These are phyloP conservation scores for Fusarium nisikadoi DNA, from an alignment of 2,329 filamentous ascomycete species.

Conservation along the genomic window DNA sequence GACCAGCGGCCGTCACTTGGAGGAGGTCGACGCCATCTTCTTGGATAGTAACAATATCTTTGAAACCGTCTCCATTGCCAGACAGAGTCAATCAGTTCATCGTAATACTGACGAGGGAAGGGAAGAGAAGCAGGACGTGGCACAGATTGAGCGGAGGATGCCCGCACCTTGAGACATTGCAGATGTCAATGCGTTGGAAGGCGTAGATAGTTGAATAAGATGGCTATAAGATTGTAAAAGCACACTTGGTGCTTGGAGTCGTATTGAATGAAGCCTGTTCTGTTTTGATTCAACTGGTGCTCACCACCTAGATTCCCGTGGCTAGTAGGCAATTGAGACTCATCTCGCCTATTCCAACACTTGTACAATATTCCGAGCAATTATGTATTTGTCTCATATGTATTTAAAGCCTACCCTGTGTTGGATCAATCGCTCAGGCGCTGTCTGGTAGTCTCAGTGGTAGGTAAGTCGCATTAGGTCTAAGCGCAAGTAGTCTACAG, in stretches of 20 bases:
- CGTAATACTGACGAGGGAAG: fast-evolving
- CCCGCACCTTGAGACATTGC: background rate
- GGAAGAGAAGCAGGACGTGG: background rate
- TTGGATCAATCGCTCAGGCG: background rate
- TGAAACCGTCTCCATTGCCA: background rate
- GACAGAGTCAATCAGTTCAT: fast-evolving
- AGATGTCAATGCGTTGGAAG: fast-evolving
- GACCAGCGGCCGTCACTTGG: background rate
- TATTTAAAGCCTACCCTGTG: background rate
- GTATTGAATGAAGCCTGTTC: too few relatives aligned
- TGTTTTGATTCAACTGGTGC: too few relatives aligned
- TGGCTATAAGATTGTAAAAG: fast-evolving
- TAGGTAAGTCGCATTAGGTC: background rate
- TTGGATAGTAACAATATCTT: background rate
- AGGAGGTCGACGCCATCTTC: slow-evolving; percentile 8
- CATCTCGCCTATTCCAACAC: too few relatives aligned
- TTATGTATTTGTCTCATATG: background rate
- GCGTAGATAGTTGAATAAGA: fast-evolving
- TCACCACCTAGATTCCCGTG: too few relatives aligned
- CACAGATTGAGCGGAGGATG: background rate
- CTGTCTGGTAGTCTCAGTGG: too few relatives aligned
- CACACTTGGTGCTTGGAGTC: too few relatives aligned
- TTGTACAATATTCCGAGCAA: too few relatives aligned
- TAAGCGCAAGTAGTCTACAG: background rate
- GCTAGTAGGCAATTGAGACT: background rate